Evolutionary conservation across 768 basidiomycete genomes (phyloP), one percentile per base, ranked within the genome.

Genomic region (Mycena olivaceomarginata): DNA sequence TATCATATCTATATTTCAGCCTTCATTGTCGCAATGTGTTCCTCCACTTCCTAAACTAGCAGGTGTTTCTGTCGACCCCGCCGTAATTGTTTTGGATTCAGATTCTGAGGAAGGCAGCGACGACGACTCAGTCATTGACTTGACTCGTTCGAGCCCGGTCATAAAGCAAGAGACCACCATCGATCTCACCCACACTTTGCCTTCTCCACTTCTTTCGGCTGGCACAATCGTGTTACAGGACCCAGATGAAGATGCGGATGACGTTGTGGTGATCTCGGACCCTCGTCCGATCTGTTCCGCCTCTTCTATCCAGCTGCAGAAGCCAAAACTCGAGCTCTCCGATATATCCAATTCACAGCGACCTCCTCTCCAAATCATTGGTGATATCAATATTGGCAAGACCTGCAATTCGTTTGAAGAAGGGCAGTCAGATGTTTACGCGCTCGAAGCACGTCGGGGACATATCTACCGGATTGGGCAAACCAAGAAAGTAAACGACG

Each of bases 391-490:
- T 12, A 74, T 70, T 45, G 62, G 60, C 18, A 46, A 31, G 25
- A 22, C 40, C 22, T 81, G 72, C 39, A 40, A 53, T 8, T 59
- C 74, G 0, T 65, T 77, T 2, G 72, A 79, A 5, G 73, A 75
- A 12, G 81, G 76, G 3, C 60, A 66, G 8, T 65, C 51, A 1
- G 80, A 68, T 43, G 25, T 82, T 3, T 77, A 72, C 20, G 64
- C 40, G 1, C 66, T 53, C 5, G 78, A 83, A 62, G 60, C 72
- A 8, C 13, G 48, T 22, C 80, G 72, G 0, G 82, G 82, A 0
- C 78, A 81, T 56, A 53, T 72, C 11, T 83, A 82, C 82, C 67
- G 60, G 0, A 75, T 63, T 12, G 78, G 64, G 1, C 82, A 83
- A 67, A 76, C 60, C 0, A 81, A 80, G 53, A 31, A 46, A 10